phyloP scores from a whole-genome alignment of 495 filamentous ascomycete genomes.

The Daldinia loculata region DNA sequence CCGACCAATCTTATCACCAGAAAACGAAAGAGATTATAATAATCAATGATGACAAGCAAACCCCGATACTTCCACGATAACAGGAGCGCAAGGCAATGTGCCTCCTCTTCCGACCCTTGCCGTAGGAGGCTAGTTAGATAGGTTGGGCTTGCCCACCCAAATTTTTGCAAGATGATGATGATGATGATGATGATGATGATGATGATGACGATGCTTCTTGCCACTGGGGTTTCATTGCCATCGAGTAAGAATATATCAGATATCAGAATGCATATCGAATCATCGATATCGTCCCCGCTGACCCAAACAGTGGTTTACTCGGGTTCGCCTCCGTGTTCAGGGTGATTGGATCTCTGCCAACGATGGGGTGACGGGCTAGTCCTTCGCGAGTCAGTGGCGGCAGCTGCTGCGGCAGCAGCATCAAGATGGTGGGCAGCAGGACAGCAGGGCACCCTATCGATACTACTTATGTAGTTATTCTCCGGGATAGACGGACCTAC shows the following conservation, averaged over 20 bases:
- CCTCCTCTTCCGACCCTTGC: conserved; percentile 10
- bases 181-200: conserved; percentile 8
- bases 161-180: not conserved
- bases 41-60: conserved; percentile 14
- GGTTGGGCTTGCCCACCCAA: not conserved
- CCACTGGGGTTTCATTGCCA: conserved; percentile 23
- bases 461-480: conserved; percentile 32
- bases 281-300: conserved; percentile 26
- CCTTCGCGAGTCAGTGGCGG: not conserved
- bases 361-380: conserved; percentile 24
- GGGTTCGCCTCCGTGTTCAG: conserved; percentile 27
- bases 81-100: conserved; percentile 1
- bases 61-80: conserved; percentile 30
- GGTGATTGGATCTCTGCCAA: conserved; percentile 39
- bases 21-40: conserved; percentile 22
- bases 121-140: conserved; percentile 7
- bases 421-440: not conserved
- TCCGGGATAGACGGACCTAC: conserved; percentile 28
- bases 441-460: conserved; percentile 24
- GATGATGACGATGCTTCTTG: conserved; percentile 10
- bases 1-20: conserved; percentile 24
- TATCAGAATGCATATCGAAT: conserved; percentile 40
- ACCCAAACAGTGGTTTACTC: conserved; percentile 20
- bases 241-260: conserved; percentile 33
- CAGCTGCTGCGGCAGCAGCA: conserved; percentile 4